Percentiles rank a stretch among this genome's conserved stretches.
Conservation (phyloP, 2,329 filamentous ascomycete species). For the Cercospora brassicicola region DNA sequence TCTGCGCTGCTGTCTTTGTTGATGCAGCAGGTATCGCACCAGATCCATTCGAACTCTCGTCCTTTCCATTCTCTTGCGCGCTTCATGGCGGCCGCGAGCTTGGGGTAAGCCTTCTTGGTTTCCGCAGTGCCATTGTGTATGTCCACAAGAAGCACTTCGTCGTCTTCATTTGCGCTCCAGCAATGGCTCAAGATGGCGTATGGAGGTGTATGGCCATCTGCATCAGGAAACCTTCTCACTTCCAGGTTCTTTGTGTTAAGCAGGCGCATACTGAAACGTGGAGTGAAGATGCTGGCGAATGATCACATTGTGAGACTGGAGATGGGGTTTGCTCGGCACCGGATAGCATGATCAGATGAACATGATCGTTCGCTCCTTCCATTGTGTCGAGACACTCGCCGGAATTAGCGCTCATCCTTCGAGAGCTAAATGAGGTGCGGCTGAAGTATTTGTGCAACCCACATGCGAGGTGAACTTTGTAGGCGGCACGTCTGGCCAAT, state of each 20-base stretch:
- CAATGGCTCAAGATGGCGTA: constrained; percentile 27
- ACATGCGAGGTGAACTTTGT: neutral
- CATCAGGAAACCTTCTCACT: constrained; percentile 8
- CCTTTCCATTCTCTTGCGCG: constrained; percentile 7
- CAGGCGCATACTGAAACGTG: constrained; percentile 13
- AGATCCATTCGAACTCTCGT: constrained; percentile 10
- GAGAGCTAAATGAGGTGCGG: neutral
- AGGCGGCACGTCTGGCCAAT: neutral
- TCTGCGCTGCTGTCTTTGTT: constrained; percentile 25
- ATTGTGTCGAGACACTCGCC: neutral
- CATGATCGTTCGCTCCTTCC: neutral
- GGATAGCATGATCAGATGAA: neutral
- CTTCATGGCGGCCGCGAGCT: constrained; percentile 2
- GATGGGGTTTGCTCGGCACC: neutral
- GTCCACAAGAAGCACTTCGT: constrained; percentile 23
- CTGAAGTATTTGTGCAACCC: neutral
- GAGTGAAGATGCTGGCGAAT: neutral
- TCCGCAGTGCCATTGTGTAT: constrained; percentile 8
- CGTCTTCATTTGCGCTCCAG: constrained; percentile 14
- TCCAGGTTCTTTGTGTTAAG: neutral
- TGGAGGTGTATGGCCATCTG: constrained; percentile 10
- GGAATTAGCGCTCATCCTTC: neutral
- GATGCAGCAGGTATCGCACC: constrained; percentile 32
- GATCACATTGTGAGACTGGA: neutral
- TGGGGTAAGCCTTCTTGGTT: constrained; percentile 19